A percentile compares a stretch with the other conserved stretches of the same genome.
Conservation (phyloP, 2,329 filamentous ascomycete genomes). For the Colletotrichum filicis region DNA sequence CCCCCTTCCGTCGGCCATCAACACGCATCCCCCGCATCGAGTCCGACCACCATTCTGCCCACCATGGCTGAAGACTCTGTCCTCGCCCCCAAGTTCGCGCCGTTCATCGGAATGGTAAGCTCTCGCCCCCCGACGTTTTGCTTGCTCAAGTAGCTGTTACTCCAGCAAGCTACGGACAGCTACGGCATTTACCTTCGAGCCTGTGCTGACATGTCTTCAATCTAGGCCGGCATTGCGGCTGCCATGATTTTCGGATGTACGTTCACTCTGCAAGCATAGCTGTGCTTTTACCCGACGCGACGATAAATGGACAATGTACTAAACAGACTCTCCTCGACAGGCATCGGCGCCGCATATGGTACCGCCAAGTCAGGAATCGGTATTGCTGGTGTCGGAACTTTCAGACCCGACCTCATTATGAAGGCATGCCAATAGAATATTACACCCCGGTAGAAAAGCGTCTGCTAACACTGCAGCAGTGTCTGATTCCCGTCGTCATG, state of each 20-base stretch:
- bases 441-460: neutral
- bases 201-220: constrained; percentile 40
- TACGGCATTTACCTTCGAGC: constrained; percentile 13
- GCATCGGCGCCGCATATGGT: constrained; percentile 82
- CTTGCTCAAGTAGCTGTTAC: constrained; percentile 4
- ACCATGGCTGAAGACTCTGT: constrained; percentile 67
- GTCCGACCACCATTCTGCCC: constrained; percentile 29
- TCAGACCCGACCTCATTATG: constrained; percentile 89
- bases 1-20: constrained; percentile 37
- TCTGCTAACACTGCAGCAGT: constrained; percentile 57
- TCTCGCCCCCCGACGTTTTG: constrained; percentile 11
- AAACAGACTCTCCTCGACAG: constrained; percentile 45
- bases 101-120: constrained; percentile 88
- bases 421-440: constrained; percentile 67
- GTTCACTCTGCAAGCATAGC: constrained; percentile 41
- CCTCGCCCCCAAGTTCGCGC: constrained; percentile 82
- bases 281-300: constrained; percentile 35
- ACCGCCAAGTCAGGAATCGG: constrained; percentile 91
- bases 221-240: constrained; percentile 79
- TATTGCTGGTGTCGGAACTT: constrained; percentile 86
- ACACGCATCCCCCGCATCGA: constrained; percentile 34
- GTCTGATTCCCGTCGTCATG: constrained; percentile 92
- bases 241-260: constrained; percentile 89
- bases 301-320: constrained; percentile 20
- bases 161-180: constrained; percentile 2